Evolutionary conservation across 2,329 filamentous ascomycete genomes (phyloP).

Genomic region (Biscogniauxia mediterranea): DNA sequence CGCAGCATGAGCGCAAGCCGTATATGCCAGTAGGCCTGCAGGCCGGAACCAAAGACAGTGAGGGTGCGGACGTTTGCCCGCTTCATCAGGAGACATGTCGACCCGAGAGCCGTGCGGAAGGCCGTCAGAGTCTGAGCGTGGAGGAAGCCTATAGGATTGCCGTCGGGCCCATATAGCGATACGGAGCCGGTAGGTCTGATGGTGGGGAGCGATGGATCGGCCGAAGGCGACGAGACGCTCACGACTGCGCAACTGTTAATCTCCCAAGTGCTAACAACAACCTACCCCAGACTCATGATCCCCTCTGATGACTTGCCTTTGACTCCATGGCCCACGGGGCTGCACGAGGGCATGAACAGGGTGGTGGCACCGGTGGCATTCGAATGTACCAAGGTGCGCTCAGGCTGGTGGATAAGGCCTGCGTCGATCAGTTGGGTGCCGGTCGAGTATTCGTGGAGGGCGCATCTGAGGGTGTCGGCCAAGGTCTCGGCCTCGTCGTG

Average conservation of each 20-base stretch:
- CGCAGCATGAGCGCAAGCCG: constrained; percentile 76
- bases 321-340: constrained; percentile 61
- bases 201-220: constrained; percentile 29
- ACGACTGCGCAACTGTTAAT: constrained; percentile 48
- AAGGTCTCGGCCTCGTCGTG: constrained; percentile 53
- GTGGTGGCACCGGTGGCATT: constrained; percentile 54
- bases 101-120: constrained; percentile 75
- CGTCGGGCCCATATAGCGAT: constrained; percentile 64
- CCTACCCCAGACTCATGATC: no score
- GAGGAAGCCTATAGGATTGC: constrained; percentile 64
- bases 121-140: constrained; percentile 74
- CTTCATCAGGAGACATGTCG: constrained; percentile 61
- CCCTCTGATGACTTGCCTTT: constrained; percentile 50
- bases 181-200: constrained; percentile 63
- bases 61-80: constrained; percentile 72
- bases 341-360: constrained; percentile 72
- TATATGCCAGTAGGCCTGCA: constrained; percentile 94
- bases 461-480: constrained; percentile 45
- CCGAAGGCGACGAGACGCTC: constrained; percentile 51
- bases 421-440: constrained; percentile 44
- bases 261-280: not conserved
- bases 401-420: constrained; percentile 54
- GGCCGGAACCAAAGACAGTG: constrained; percentile 82
- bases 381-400: constrained; percentile 49
- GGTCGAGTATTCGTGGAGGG: constrained; percentile 62